Conservation (phyloP, 2,329 filamentous ascomycete genomes). For the Penicillium sp. region DNA sequence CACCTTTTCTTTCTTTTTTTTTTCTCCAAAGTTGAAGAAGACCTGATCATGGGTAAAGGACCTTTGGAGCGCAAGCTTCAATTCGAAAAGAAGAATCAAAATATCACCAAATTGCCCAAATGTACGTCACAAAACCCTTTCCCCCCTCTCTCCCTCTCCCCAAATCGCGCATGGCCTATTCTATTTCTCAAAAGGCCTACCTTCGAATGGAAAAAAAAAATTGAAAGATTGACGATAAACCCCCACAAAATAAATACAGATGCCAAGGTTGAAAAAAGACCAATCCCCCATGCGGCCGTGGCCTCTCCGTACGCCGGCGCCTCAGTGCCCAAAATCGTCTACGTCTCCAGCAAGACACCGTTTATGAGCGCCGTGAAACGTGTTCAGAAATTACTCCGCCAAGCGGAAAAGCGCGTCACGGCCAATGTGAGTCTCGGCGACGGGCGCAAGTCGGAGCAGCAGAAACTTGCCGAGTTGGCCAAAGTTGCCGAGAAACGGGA, state of each 20-base stretch:
- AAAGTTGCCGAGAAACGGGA: conserved; percentile 39
- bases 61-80: conserved; percentile 23
- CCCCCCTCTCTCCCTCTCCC: not conserved
- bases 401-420: conserved; percentile 49
- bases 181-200: no score
- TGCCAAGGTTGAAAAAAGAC: conserved; percentile 49
- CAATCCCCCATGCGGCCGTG: conserved; percentile 52
- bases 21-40: not conserved
- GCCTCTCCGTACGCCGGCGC: conserved; percentile 49
- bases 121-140: conserved; percentile 17
- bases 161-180: not conserved
- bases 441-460: conserved; percentile 26
- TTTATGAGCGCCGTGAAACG: conserved; percentile 57
- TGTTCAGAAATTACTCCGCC: conserved; percentile 49
- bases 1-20: no score
- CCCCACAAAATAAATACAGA: conserved; percentile 27
- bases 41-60: conserved; percentile 18
- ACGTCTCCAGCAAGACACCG: conserved; percentile 50
- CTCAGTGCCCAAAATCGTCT: conserved; percentile 49
- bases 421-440: conserved; percentile 35
- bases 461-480: conserved; percentile 28
- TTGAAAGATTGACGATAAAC: not conserved
- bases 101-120: conserved; percentile 33
- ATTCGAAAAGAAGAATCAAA: conserved; percentile 37
- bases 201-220: no score